Base-by-base conservation (phyloP, 305 asterid species). In the Ilex paraguariensis region DNA sequence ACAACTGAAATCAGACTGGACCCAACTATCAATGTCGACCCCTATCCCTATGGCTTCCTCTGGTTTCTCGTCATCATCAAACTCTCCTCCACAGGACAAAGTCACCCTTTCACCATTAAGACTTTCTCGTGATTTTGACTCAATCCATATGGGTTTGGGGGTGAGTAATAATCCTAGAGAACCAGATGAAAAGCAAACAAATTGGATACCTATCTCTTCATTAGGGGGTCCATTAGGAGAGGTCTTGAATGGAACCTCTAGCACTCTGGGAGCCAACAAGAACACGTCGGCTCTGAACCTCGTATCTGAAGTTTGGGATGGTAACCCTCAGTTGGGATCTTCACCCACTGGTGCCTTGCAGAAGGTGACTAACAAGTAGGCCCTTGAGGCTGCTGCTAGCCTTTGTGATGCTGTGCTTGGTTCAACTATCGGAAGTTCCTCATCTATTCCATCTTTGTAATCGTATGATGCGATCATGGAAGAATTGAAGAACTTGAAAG, bases 201-300 rank as follows among this genome's bases (percentile, higher is more conserved):
- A 75, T 13, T 87, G 95, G 95, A 31, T 74, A 6, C 95, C 96
- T 13, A 70, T 73, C 44, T 56, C 82, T 70, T 71, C 93, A 13
- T 68, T 85, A 71, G 95, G 96, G 0, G 96, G 96, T 3, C 98
- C 96, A 4, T 66, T 91, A 7, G 98, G 92, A 16, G 98, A 88
- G 79, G 95, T 79, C n/a, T 62, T 88, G 82, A 87, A 82, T 31
- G 75, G 75, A 65, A 70, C 87, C 3, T 56, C 77, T 7, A 49
- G 58, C 15, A 58, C 40, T n/a, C 65, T 57, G 40, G 78, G 75
- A 39, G 72, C 36, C 61, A 70, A 53, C 14, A 45, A 62, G 45
- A 60, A 57, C 61, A 61, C 60, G 9, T 66, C 82, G 5, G 52
- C 77, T 10, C 68, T 64, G 28, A 21, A 61, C 60, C 9, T 66